A percentile compares a stretch with the other conserved stretches of the same genome.
phyloP scores from a whole-genome alignment of 192 early-diverging fungal species.

The Phycomyces nitens region DNA sequence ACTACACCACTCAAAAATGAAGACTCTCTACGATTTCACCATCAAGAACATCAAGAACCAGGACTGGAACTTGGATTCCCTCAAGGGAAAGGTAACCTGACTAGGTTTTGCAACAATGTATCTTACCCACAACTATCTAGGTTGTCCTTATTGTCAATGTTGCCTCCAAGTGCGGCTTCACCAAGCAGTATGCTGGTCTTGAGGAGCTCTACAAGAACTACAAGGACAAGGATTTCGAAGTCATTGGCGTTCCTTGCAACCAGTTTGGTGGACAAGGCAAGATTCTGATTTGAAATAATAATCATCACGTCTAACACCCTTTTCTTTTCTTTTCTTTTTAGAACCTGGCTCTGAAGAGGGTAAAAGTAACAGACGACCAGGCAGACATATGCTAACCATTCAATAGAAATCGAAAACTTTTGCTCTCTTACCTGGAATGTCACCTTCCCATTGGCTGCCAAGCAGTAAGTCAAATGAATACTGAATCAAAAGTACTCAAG shows the following conservation, averaged over 20 bases:
- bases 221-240: conserved; percentile 56
- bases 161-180: conserved; percentile 88
- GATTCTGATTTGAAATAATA: too few relatives aligned
- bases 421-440: conserved; percentile 77
- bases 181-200: conserved; percentile 71
- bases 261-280: conserved; percentile 71
- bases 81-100: conserved; percentile 27
- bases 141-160: conserved; percentile 78
- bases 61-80: conserved; percentile 24
- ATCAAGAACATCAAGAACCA: conserved; percentile 23
- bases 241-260: conserved; percentile 92
- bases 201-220: conserved; percentile 66
- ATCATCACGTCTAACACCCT: neutral
- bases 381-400: conserved; percentile 11
- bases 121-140: neutral
- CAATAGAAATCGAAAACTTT: conserved; percentile 43
- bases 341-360: conserved; percentile 49
- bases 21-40: conserved; percentile 29
- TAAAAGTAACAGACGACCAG: conserved; percentile 26
- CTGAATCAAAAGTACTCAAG: neutral
- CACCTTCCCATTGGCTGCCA: conserved; percentile 82
- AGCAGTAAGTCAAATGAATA: conserved; percentile 43
- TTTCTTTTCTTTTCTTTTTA: neutral
- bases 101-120: neutral
- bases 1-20: conserved; percentile 12